Evolutionary conservation across 176 grass and related monocot genomes (phyloP).

Genomic region (Oryza punctata): DNA sequence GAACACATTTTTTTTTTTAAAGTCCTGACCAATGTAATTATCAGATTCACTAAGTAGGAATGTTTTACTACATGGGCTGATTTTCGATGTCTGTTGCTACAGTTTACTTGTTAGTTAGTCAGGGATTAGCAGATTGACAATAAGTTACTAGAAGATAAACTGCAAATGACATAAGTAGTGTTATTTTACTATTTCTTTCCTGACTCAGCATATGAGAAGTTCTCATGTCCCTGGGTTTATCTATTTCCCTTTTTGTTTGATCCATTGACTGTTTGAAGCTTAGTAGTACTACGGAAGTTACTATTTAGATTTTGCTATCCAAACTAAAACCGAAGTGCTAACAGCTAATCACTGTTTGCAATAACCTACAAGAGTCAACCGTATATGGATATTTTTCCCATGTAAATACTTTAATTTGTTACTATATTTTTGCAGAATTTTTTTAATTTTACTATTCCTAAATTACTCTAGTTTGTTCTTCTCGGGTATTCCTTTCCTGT

Average conservation of each 20-base stretch:
- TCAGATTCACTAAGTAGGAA: not conserved
- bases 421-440: not conserved
- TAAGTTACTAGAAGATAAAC: not conserved
- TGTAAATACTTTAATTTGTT: not conserved
- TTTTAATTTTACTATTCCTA: not conserved
- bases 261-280: not conserved
- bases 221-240: not conserved
- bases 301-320: not conserved
- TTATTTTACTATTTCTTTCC: not conserved
- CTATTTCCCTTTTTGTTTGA: not conserved
- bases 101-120: not conserved
- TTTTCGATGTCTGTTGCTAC: not conserved
- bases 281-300: not conserved
- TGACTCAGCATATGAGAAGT: not conserved
- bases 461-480: conserved; percentile 5
- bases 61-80: not conserved
- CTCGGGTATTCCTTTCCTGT: not conserved
- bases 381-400: not conserved
- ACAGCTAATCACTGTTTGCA: not conserved
- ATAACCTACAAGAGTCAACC: not conserved
- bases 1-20: not conserved
- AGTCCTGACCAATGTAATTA: not conserved
- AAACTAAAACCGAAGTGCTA: not conserved
- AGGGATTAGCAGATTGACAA: not conserved
- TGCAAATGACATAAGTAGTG: not conserved